Evolutionary conservation across 495 filamentous ascomycete species (phyloP).

Genomic region (Beverwykella pulmonaria): DNA sequence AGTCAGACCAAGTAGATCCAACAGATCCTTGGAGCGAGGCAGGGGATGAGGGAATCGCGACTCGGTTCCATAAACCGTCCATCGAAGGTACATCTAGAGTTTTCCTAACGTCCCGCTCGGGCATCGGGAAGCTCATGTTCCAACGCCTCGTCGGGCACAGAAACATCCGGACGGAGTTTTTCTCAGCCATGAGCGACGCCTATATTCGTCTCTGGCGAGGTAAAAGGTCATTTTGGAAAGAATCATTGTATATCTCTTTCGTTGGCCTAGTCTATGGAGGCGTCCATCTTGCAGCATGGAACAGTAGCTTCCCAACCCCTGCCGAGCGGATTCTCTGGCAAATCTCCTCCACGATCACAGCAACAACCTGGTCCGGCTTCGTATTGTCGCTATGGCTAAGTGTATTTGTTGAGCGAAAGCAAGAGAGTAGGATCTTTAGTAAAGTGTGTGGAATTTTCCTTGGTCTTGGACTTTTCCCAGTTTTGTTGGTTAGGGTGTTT

Average conservation of each 20-base stretch:
- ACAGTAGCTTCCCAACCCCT: constrained; percentile 5
- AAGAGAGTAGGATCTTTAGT: background rate
- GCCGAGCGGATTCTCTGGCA: constrained; percentile 11
- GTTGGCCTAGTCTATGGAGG: constrained; percentile 10
- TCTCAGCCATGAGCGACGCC: constrained; percentile 9
- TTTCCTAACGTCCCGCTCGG: constrained; percentile 12
- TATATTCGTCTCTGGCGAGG: constrained; percentile 3
- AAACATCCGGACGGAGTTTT: constrained; percentile 11
- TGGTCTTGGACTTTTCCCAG: constrained; percentile 5
- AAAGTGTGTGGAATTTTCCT: constrained; percentile 6
- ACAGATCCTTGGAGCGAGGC: background rate
- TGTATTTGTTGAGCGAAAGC: background rate
- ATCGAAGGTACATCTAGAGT: background rate
- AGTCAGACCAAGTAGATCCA: background rate
- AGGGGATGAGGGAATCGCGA: too few relatives aligned
- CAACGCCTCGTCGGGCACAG: constrained; percentile 1
- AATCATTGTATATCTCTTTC: background rate
- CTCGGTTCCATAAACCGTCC: background rate
- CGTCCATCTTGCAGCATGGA: constrained; percentile 15
- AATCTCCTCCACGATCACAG: constrained; percentile 4
- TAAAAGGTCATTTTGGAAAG: background rate
- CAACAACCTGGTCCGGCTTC: constrained; percentile 2
- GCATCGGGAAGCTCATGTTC: constrained; percentile 17
- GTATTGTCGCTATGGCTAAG: constrained; percentile 12
- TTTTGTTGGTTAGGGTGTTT: constrained; percentile 2